phyloP scores from a whole-genome alignment of 2,329 filamentous ascomycete genomes.

The Fusarium succisae region DNA sequence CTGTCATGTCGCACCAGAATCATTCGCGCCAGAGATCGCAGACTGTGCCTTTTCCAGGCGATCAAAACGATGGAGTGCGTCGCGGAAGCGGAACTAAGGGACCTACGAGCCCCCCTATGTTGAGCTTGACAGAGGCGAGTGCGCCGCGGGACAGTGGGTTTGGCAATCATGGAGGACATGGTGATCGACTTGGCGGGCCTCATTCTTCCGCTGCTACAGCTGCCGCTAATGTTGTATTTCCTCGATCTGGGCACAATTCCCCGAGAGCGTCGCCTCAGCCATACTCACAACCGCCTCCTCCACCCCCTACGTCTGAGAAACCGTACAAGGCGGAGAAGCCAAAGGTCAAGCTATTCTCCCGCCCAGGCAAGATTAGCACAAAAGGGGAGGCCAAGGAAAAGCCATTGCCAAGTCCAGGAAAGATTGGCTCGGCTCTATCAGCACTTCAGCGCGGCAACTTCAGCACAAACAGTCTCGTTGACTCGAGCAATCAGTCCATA shows the following conservation, averaged over 20 bases:
- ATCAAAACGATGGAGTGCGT: conserved; percentile 55
- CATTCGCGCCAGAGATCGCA: conserved; percentile 74
- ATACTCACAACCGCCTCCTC: conserved; percentile 52
- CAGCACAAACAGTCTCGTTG: conserved; percentile 76
- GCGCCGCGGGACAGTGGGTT: conserved; percentile 67
- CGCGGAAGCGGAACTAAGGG: conserved; percentile 57
- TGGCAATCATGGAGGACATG: conserved; percentile 54
- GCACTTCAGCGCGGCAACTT: conserved; percentile 73
- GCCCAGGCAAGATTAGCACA: conserved; percentile 78
- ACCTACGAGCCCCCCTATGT: conserved; percentile 68
- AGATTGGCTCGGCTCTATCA: conserved; percentile 73
- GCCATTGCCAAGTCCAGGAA: conserved; percentile 76
- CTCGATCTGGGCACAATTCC: conserved; percentile 67
- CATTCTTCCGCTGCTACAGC: conserved; percentile 73
- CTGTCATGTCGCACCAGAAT: conserved; percentile 72
- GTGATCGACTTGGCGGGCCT: conserved; percentile 65
- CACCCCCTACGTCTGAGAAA: conserved; percentile 61
- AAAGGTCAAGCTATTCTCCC: conserved; percentile 84
- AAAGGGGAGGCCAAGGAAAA: conserved; percentile 74
- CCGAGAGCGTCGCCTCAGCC: conserved; percentile 53
- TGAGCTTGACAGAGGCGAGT: conserved; percentile 73
- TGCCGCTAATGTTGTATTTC: conserved; percentile 77
- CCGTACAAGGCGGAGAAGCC: conserved; percentile 71
- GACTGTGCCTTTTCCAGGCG: conserved; percentile 70
- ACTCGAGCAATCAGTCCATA: conserved; percentile 69